Evolutionary conservation across 768 basidiomycete species (phyloP), one percentile per base, ranked within the genome.

Genomic region (Mrakia frigida): DNA sequence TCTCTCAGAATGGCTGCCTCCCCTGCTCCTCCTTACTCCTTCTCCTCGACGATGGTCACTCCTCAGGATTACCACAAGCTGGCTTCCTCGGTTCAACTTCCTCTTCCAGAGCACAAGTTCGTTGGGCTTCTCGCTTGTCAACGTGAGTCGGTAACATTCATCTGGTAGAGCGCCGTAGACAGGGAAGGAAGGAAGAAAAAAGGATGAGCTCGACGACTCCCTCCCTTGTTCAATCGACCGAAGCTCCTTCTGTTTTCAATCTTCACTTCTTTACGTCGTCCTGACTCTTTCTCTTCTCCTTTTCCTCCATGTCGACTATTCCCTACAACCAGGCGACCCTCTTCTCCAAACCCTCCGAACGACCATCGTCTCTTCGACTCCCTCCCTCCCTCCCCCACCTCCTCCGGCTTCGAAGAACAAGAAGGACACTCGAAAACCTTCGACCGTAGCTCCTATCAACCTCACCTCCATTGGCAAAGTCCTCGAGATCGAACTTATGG

Each of bases 241-340:
- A n/a, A 9, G n/a, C n/a, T 25, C n/a, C n/a, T 18, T 28, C 56
- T 56, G 60, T 28, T 14, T 31, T 41, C 50, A 76, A 52, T 77
- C 70, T 11, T 63, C 68, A 52, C 37, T 78, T 56, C 73, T 71
- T 31, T 72, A 63, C 18, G 31, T 46, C 63, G 35, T 6, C 46
- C 3, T 37, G 5, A 41, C 43, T 52, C 39, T 50, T 73, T 25
- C 35, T 74, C 35, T 70, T 23, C 28, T 21, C 18, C 77, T 70
- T 73, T 67, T 35, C 14, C 46, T 21, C 39, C 6, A 41, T 75
- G n/a, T n/a, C n/a, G n/a, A n/a, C n/a, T n/a, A n/a, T n/a, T n/a
- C n/a, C n/a, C n/a, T n/a, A n/a, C n/a, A n/a, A n/a, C 50, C 81
- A 91, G 90, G 90, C 37, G 90, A 93, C 79, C 91, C 92, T 10